These are phyloP conservation scores for Fusarium haematococcum DNA, from an alignment of 2,329 filamentous ascomycete genomes.

Conservation along the genomic window DNA sequence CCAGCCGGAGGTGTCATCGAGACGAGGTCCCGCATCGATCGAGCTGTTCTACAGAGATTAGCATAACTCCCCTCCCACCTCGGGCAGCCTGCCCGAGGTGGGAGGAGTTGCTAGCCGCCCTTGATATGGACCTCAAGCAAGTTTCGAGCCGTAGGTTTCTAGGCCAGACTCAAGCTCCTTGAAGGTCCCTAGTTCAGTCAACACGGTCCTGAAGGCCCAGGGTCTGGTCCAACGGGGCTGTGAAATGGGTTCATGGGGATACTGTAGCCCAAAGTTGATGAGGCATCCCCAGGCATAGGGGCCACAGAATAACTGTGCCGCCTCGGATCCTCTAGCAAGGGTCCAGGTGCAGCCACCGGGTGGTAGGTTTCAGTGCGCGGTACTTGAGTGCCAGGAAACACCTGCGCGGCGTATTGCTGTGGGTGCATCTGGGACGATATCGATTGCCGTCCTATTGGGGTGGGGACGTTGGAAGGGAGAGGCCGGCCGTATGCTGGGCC, in stretches of 20 bases:
- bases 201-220: conserved; percentile 38
- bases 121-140: background rate
- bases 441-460: conserved; percentile 35
- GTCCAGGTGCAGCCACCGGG: conserved; percentile 27
- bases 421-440: conserved; percentile 38
- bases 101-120: background rate
- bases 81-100: background rate
- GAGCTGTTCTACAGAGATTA: background rate
- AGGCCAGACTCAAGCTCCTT: conserved; percentile 9
- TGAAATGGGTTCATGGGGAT: conserved; percentile 43
- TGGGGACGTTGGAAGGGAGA: conserved; percentile 39
- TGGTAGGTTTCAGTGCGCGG: conserved; percentile 40
- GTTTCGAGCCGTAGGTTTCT: conserved; percentile 3
- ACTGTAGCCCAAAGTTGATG: conserved; percentile 40
- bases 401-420: conserved; percentile 39
- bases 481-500: conserved; percentile 44
- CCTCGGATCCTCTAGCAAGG: conserved; percentile 41
- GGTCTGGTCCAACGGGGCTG: conserved; percentile 27
- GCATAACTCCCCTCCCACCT: background rate
- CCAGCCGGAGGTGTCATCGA: background rate
- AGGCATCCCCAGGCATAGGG: conserved; percentile 35
- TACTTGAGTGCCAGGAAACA: conserved; percentile 35
- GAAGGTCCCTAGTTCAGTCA: conserved; percentile 31
- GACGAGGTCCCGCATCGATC: background rate
- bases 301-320: conserved; percentile 42